Evolutionary conservation across 805 yeast genomes (phyloP), one percentile per base, ranked within the genome.

Genomic region (Saccharomycopsis lassenensis): DNA sequence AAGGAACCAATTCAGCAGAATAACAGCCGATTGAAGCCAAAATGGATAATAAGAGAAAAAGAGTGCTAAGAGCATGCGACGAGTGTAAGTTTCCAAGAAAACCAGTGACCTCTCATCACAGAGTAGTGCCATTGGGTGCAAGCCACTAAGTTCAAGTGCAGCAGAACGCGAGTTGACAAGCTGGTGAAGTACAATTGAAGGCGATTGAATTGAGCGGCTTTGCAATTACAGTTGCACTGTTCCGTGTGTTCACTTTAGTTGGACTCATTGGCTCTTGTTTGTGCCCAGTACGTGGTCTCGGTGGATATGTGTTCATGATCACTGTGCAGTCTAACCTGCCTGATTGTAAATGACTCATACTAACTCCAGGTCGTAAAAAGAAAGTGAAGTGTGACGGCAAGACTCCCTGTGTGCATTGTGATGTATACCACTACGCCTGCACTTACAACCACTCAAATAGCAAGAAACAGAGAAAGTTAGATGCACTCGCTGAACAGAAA

Each of bases 351-450:
- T 23, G 10, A 23, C 11, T 11, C 11, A 8, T 23, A 31, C 34
- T 23, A 32, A 32, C 29, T 24, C 10, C 26, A 39, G 42, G 42
- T 25, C 65, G 89, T 15, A 70, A 68, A 55, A 79, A 77, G 56
- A 81, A 81, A 51, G 83, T 79, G 44, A 76, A 77, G 51, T 81
- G 93, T 56, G 86, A 79, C 52, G 91, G 89, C 4, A 68, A 69
- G 47, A 77, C 70, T 47, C 91, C 89, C 1, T 81, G 93, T 54
- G 69, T 72, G 22, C 84, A 77, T 54, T 85, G 95, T 52, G 80
- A 94, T 1, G 94, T 84, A 1, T 86, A 84, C 57, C 74, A 83
- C 15, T 82, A 80, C 55, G 79, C 73, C 39, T 85, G 95, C 57
- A 74, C 93, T 0, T 85, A 85, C 53, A 82, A 80, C 50, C 84